Base-by-base conservation (phyloP, 768 basidiomycete species). In the Russula earlei region DNA sequence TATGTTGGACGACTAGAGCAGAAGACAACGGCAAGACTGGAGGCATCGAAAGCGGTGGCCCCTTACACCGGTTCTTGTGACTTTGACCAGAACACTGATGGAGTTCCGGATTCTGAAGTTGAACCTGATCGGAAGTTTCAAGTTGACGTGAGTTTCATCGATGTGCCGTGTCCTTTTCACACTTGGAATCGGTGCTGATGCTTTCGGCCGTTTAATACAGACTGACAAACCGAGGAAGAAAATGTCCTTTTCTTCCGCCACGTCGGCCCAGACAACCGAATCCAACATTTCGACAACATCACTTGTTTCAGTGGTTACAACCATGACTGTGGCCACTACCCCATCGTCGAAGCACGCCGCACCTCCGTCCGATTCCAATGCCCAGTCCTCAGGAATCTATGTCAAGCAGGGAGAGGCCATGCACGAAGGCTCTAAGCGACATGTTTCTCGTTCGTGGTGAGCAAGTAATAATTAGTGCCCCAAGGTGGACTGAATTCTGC, bases 91-190 rank as follows among this genome's bases (percentile, higher is more conserved):
- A 51, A 33, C 19, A 50, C 38, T 15, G 60, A 62, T n/a, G 49
- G 31, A 6, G 41, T 60, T 36, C 24, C 60, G 5, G 58, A 62
- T 44, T 62, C 60, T 7, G 58, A 62, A 42, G 58, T 52, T 22
- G 58, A 62, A 37, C 60, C 60, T 8, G 60, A 62, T 48, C 54
- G 44, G 31, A 44, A 31, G n/a, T 54, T 62, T n/a, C n/a, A n/a
- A n/a, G n/a, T n/a, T 40, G 50, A 52, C 34, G 60, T 62, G 58
- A 46, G 60, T 54, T 36, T 36, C 19, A 9, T 29, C 22, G 12
- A 17, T 33, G n/a, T n/a, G n/a, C n/a, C n/a, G n/a, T n/a, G n/a
- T n/a, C n/a, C n/a, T 22, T 42, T 10, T 42, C 24, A 14, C 38
- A 25, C 24, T 9, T 17, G 17, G 50, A 36, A 34, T 19, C 20